Evolutionary conservation across 352 stramenopile species (phyloP), one percentile per base, ranked within the genome.

Genomic region (Phytophthora constricta): DNA sequence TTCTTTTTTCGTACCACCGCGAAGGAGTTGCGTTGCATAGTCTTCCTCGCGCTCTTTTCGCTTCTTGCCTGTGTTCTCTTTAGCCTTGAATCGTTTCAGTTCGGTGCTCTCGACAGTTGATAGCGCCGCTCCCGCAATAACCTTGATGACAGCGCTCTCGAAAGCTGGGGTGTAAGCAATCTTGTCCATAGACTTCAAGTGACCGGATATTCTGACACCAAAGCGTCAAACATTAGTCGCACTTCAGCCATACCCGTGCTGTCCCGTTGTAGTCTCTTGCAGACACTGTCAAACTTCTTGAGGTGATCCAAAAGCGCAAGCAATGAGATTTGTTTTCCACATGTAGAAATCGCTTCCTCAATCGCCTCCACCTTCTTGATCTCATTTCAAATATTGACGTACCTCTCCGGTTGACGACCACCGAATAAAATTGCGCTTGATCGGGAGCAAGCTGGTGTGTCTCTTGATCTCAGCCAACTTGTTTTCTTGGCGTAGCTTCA

Each of bases 351-450:
- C 19, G 59, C 9, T 1, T 77, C 70, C 16, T 77, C 64, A 5
- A 71, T 57, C 1, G 62, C 68, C 2, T 42, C 27, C 9, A 77
- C 57, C 22, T 34, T 25, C 27, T n/a, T 17, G 10, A 60, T 58
- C 10, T 47, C 59, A 26, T 57, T 48, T 23, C 54, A 46, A 37
- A 74, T 78, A 7, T 7, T 19, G 13, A 66, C 33, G 52, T 74
- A 78, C 1, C 65, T 46, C 8, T 64, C 26, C 2, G 1, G 39
- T 60, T 2, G 70, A 77, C 4, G 58, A 68, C 60, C 70, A 73
- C 7, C 64, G 59, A 2, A 60, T 74, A 1, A 58, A 27, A 26
- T 77, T 71, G 1, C 64, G 49, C 20, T 61, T 64, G 42, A 68
- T 22, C n/a, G 55, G 49, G 0, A 9, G 2, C 1, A 64, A 45